Evolutionary conservation across 306 rosid species (phyloP).

Genomic region (Vachellia pachyceras): DNA sequence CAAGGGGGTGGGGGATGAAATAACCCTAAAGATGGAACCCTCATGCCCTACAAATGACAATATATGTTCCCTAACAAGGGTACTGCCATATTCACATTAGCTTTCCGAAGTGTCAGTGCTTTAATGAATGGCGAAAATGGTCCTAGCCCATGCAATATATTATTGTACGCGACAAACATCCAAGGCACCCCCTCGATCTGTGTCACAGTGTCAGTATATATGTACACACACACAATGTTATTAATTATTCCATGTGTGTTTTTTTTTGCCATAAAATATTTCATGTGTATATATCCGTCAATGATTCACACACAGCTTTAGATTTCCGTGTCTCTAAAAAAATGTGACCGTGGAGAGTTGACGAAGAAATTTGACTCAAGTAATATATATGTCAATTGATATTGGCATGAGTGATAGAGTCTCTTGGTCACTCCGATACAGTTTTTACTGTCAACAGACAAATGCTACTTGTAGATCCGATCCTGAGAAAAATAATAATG

Average conservation of each 20-base stretch:
- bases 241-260: too few relatives aligned
- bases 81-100: slow-evolving; percentile 29
- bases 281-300: not conserved
- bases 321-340: not conserved
- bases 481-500: too few relatives aligned
- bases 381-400: too few relatives aligned
- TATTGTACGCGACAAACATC: not conserved
- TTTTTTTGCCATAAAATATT: too few relatives aligned
- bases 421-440: too few relatives aligned
- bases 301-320: not conserved
- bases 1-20: slow-evolving; percentile 27
- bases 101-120: slow-evolving; percentile 39
- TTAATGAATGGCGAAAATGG: slow-evolving; percentile 41
- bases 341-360: too few relatives aligned
- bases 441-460: too few relatives aligned
- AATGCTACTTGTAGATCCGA: too few relatives aligned
- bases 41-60: slow-evolving; percentile 48
- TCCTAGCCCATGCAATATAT: slow-evolving; percentile 46
- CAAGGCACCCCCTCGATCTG: not conserved
- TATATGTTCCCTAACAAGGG: slow-evolving; percentile 48
- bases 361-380: too few relatives aligned
- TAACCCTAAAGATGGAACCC: slow-evolving; percentile 25
- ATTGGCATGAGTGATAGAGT: too few relatives aligned
- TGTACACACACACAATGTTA: too few relatives aligned
- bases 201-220: not conserved